phyloP scores from a whole-genome alignment of 179 eudicot genomes.

The Silene noctiflora region DNA sequence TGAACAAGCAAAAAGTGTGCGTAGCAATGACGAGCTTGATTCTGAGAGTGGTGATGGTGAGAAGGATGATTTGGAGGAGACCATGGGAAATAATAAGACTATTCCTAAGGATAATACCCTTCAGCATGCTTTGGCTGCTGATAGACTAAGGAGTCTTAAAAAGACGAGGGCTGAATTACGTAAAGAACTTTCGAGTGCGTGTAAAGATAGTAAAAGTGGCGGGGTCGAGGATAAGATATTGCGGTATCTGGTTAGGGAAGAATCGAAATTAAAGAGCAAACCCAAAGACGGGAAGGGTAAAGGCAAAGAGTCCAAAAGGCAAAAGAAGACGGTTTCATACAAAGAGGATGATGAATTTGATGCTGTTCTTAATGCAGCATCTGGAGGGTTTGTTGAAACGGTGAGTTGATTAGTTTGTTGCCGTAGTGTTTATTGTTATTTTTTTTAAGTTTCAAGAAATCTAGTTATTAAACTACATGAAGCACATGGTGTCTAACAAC shows the following conservation, averaged over 20 bases:
- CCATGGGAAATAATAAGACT: slow-evolving; percentile 31
- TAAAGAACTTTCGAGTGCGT: slow-evolving; percentile 48
- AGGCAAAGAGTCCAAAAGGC: slow-evolving; percentile 48
- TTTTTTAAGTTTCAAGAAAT: not conserved
- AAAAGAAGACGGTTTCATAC: slow-evolving; percentile 54
- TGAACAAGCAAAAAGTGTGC: slow-evolving; percentile 50
- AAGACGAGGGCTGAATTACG: slow-evolving; percentile 68
- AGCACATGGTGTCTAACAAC: slow-evolving; percentile 24
- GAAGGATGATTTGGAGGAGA: slow-evolving; percentile 39
- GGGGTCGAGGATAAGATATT: slow-evolving; percentile 47
- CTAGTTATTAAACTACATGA: not conserved
- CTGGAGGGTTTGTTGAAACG: slow-evolving; percentile 94
- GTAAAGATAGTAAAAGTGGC: slow-evolving; percentile 37
- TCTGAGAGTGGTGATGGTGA: slow-evolving; percentile 28
- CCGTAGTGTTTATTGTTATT: not conserved
- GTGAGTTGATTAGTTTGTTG: slow-evolving; percentile 39
- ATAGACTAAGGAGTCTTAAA: slow-evolving; percentile 71
- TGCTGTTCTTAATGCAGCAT: slow-evolving; percentile 80
- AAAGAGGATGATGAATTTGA: slow-evolving; percentile 85
- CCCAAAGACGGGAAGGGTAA: slow-evolving; percentile 46
- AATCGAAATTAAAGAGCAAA: slow-evolving; percentile 44
- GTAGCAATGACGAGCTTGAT: slow-evolving; percentile 37
- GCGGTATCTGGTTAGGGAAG: slow-evolving; percentile 66
- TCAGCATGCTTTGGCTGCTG: slow-evolving; percentile 89
- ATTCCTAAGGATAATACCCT: slow-evolving; percentile 47